Conservation (phyloP, 352 stramenopile genomes). For the Thraustotheca clavata region DNA sequence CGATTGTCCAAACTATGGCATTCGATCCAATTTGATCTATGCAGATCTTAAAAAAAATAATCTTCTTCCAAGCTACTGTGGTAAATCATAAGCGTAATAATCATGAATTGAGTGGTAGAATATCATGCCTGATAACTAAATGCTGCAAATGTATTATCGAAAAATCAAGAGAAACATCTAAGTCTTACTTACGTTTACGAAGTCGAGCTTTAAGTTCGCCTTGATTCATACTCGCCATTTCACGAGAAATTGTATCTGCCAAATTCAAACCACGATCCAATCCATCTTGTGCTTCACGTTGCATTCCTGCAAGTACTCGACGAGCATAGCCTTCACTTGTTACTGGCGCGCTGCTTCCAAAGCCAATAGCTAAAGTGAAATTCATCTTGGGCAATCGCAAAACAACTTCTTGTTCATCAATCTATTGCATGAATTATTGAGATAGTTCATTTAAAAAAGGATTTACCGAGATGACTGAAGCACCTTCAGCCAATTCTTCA, state of each 20-base stretch:
- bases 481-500: conserved; percentile 57
- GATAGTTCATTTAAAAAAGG: not conserved
- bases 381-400: conserved; percentile 73
- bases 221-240: conserved; percentile 41
- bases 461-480: conserved; percentile 36
- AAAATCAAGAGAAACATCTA: not conserved
- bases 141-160: too few relatives aligned
- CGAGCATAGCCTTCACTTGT: conserved; percentile 63
- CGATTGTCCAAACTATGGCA: conserved; percentile 44
- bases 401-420: conserved; percentile 75
- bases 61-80: conserved; percentile 24
- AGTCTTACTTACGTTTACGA: conserved; percentile 4
- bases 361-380: conserved; percentile 75
- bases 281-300: conserved; percentile 47
- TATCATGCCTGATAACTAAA: too few relatives aligned
- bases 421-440: conserved; percentile 16
- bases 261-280: conserved; percentile 62
- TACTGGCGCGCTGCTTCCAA: conserved; percentile 62
- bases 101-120: too few relatives aligned
- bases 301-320: conserved; percentile 58
- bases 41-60: conserved; percentile 28
- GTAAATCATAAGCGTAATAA: not conserved
- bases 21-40: conserved; percentile 38
- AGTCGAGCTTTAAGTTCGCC: conserved; percentile 5
- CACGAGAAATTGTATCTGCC: conserved; percentile 60